Conservation (phyloP, 805 yeast species). For the Candida quercuum region DNA sequence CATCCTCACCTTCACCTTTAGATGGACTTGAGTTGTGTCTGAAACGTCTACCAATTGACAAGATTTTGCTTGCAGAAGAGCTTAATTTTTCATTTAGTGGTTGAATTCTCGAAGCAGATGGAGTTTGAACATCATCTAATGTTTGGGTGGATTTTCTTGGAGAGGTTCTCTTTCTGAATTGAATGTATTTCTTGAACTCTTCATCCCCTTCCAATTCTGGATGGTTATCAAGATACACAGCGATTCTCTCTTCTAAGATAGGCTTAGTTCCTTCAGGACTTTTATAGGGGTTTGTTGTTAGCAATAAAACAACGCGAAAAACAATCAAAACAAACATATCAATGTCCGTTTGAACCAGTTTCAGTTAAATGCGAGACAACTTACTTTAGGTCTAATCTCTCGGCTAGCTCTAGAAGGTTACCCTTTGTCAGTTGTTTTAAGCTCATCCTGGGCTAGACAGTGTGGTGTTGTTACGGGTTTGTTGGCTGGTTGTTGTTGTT, state of each 20-base stretch:
- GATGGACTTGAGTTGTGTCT: slow-evolving; percentile 19
- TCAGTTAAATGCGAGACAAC: too few relatives aligned
- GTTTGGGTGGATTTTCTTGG: slow-evolving; percentile 19
- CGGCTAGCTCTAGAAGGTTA: slow-evolving; percentile 31
- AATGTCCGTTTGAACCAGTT: too few relatives aligned
- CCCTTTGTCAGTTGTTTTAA: slow-evolving; percentile 32
- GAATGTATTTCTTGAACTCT: slow-evolving; percentile 20
- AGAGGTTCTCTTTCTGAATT: slow-evolving; percentile 23
- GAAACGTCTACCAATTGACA: slow-evolving; percentile 16
- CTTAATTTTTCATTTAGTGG: slow-evolving; percentile 7
- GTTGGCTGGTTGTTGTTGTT: slow-evolving; percentile 1
- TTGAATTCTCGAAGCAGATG: slow-evolving; percentile 9
- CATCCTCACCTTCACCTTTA: slow-evolving; percentile 12
- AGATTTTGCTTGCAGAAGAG: slow-evolving; percentile 19
- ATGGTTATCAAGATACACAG: slow-evolving; percentile 23
- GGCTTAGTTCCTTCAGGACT: slow-evolving; percentile 27
- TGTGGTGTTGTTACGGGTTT: slow-evolving; percentile 1
- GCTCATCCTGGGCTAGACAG: slow-evolving; percentile 18
- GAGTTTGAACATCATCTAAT: slow-evolving; percentile 6
- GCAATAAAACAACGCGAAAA: slow-evolving; percentile 5
- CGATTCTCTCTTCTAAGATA: slow-evolving; percentile 25
- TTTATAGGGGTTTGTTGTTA: slow-evolving; percentile 3
- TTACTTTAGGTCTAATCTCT: slow-evolving; percentile 29
- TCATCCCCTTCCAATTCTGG: slow-evolving; percentile 25
- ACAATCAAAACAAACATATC: too few relatives aligned